These are phyloP conservation scores for Pholiota molesta DNA, from an alignment of 768 basidiomycete species.

Conservation along the genomic window DNA sequence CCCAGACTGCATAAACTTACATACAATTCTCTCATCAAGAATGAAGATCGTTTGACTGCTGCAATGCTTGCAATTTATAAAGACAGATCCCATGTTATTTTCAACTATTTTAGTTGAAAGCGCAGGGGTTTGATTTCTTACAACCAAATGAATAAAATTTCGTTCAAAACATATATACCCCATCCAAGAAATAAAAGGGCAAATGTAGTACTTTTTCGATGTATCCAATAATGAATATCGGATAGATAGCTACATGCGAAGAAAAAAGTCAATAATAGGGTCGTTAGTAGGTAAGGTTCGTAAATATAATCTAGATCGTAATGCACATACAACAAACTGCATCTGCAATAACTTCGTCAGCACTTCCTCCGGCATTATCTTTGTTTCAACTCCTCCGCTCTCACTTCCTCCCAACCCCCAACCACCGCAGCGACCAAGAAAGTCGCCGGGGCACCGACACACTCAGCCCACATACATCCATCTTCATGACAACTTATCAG, in stretches of 20 bases:
- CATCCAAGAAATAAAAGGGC: too few species aligned
- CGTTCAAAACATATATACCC: too few species aligned
- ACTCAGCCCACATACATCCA: too few species aligned
- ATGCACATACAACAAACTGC: not conserved
- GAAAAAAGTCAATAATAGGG: not conserved
- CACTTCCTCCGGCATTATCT: not conserved
- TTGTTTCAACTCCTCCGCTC: not conserved
- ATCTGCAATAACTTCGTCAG: not conserved
- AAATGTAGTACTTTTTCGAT: not conserved
- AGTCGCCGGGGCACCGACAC: not conserved
- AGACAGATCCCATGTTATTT: too few species aligned
- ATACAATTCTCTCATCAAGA: too few species aligned
- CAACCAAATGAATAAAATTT: too few species aligned
- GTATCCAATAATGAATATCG: not conserved
- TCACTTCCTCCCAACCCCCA: not conserved
- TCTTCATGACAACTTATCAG: constrained; percentile 9
- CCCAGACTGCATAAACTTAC: too few species aligned
- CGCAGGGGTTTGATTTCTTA: too few species aligned
- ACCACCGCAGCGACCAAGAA: not conserved
- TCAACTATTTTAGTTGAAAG: too few species aligned
- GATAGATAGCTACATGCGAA: not conserved
- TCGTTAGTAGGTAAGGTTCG: not conserved
- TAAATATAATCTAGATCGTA: not conserved
- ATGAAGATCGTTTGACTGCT: too few species aligned
- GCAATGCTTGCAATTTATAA: too few species aligned